These are phyloP conservation scores for Aureobasidium sp. DNA, from an alignment of 2,329 filamentous ascomycete genomes.

Conservation along the genomic window DNA sequence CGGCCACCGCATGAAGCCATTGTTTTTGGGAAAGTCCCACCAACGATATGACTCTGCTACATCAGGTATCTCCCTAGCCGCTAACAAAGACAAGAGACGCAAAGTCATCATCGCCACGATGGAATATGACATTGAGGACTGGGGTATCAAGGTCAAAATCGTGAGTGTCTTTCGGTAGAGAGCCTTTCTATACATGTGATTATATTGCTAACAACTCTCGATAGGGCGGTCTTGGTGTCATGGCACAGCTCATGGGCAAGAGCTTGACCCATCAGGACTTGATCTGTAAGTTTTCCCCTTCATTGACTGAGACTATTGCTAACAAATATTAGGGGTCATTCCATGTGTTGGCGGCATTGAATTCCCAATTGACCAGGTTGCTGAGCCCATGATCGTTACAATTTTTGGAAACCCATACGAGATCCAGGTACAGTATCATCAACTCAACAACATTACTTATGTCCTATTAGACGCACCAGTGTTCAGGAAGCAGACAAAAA, in stretches of 20 bases:
- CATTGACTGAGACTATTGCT: not conserved
- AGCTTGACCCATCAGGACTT: conserved; percentile 58
- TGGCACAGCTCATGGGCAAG: conserved; percentile 64
- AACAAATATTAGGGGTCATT: conserved; percentile 30
- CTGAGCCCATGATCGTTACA: conserved; percentile 55
- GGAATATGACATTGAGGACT: conserved; percentile 50
- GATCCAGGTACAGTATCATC: conserved; percentile 58
- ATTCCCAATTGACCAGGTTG: conserved; percentile 53
- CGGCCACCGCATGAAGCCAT: conserved; percentile 26
- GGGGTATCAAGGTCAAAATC: conserved; percentile 65
- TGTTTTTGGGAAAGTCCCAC: conserved; percentile 27
- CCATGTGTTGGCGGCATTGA: conserved; percentile 54
- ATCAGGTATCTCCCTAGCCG: conserved; percentile 1
- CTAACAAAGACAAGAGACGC: conserved; percentile 27
- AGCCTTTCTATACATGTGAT: not conserved
- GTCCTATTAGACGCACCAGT: conserved; percentile 61
- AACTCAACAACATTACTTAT: conserved; percentile 59
- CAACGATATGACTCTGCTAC: not conserved
- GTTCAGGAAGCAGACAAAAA: conserved; percentile 56
- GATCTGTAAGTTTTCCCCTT: conserved; percentile 35
- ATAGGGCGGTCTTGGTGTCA: conserved; percentile 57
- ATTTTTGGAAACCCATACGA: conserved; percentile 55
- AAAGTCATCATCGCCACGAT: conserved; percentile 53
- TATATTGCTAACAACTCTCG: not conserved
- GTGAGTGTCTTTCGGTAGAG: not conserved